Evolutionary conservation across 164 flowering plant species (phyloP).

Genomic region (Umbellularia californica): DNA sequence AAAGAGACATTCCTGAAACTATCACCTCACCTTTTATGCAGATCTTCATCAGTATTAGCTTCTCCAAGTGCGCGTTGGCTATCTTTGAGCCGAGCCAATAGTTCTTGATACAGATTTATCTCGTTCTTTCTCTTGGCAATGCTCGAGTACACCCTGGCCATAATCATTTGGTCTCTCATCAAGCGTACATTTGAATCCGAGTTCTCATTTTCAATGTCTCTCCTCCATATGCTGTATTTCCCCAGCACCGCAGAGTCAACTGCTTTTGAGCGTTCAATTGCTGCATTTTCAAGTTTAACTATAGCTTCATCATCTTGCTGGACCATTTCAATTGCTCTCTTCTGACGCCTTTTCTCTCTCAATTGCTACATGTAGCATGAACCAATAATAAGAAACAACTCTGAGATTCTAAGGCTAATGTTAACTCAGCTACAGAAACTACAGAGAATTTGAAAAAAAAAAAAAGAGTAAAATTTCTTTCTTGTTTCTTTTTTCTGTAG

Average conservation of each 20-base stretch:
- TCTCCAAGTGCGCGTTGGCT: slow-evolving; percentile 90
- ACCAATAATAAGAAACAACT: neutral
- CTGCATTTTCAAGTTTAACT: slow-evolving; percentile 88
- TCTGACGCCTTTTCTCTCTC: slow-evolving; percentile 77
- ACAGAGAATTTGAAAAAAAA: too few relatives aligned
- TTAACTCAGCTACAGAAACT: too few relatives aligned
- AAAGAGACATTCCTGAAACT: slow-evolving; percentile 3
- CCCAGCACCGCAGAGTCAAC: slow-evolving; percentile 95
- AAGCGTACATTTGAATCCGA: slow-evolving; percentile 83
- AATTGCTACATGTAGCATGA: slow-evolving; percentile 44
- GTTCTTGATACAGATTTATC: slow-evolving; percentile 51
- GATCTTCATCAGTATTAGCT: slow-evolving; percentile 72
- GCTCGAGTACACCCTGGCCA: slow-evolving; percentile 88
- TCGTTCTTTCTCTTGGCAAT: slow-evolving; percentile 82
- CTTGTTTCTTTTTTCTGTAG: too few relatives aligned
- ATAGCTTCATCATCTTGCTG: slow-evolving; percentile 67
- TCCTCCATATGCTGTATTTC: slow-evolving; percentile 94
- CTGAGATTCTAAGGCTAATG: too few relatives aligned
- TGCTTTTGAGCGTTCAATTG: slow-evolving; percentile 88
- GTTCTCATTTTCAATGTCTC: slow-evolving; percentile 86
- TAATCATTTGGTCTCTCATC: slow-evolving; percentile 91
- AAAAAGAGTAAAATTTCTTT: too few relatives aligned
- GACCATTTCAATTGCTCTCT: slow-evolving; percentile 67
- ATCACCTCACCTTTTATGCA: slow-evolving; percentile 69
- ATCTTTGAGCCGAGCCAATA: slow-evolving; percentile 69